Evolutionary conservation across 257 asterid genomes (phyloP), one percentile per base, ranked within the genome.

Genomic region (Eucommia ulmoides): DNA sequence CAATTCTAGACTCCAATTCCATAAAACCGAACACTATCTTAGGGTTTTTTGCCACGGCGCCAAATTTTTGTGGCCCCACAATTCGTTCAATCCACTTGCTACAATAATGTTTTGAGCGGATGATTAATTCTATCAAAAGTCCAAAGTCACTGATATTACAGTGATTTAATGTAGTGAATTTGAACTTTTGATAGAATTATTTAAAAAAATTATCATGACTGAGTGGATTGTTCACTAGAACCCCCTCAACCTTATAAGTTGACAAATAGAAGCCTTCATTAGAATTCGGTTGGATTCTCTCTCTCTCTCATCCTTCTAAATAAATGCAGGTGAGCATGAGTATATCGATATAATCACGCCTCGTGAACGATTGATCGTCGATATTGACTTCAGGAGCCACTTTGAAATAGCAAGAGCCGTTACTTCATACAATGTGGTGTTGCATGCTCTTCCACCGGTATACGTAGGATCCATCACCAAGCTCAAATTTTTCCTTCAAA

Each of bases 241-340:
- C 38, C 38, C 38, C 38, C 38, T 12, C 38, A 12, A 6, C 8
- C 38, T 12, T 26, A 12, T 12, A 12, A 6, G 8, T 6, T 6
- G 38, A 12, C 8, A 26, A 4, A 12, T 4, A 26, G 12, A 26
- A 4, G 6, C 12, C 6, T 26, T 26, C 38, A 26, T 26, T 26
- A 4, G 6, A 14, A 21, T 14, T 20, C 29, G n/a, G 38, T 7
- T 52, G 22, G 48, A n/a, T n/a, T 53, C 21, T 61, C 25, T 44
- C 33, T 23, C 47, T 17, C 22, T 44, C 25, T 16, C 17, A 4
- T 12, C 10, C 20, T 53, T 7, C 44, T 2, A 19, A 15, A 16
- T 50, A 11, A 21, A 16, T 64, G 54, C 76, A 83, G 94, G 94
- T 23, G 92, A 83, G 55, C 76, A 83, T 46, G 94, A 80, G 58